Conservation (phyloP, 2,329 filamentous ascomycete species). For the Scedosporium aurantiacum region DNA sequence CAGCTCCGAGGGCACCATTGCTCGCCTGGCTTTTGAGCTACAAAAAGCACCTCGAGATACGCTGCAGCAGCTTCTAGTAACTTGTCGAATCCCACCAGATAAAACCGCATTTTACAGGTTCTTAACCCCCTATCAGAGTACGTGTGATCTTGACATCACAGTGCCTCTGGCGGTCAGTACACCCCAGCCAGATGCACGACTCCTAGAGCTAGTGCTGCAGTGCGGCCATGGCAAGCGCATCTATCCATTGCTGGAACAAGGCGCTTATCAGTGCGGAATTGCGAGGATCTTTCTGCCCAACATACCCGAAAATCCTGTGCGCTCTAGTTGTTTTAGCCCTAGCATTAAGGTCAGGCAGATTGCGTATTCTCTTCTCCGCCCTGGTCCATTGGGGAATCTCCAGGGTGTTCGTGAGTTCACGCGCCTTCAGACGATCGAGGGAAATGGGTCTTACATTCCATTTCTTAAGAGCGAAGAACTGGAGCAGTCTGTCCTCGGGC, state of each 20-base stretch:
- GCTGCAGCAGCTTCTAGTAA: conserved; percentile 1
- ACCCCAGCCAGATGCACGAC: conserved; percentile 14
- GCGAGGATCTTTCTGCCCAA: conserved; percentile 52
- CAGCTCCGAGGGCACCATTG: conserved; percentile 8
- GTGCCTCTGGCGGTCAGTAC: not conserved
- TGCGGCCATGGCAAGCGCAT: conserved; percentile 11
- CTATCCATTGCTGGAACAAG: not conserved
- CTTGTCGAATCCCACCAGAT: not conserved
- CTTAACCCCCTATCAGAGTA: not conserved
- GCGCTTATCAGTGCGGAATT: not conserved
- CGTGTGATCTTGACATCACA: not conserved
- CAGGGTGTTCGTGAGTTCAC: conserved; percentile 24
- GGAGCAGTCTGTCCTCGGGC: conserved; percentile 8
- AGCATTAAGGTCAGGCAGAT: conserved; percentile 38
- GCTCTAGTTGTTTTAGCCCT: conserved; percentile 45
- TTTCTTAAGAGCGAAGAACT: conserved; percentile 1
- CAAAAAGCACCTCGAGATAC: conserved; percentile 9
- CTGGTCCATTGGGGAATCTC: conserved; percentile 9
- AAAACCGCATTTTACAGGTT: not conserved
- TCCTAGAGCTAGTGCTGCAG: conserved; percentile 19
- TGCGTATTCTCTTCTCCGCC: conserved; percentile 39
- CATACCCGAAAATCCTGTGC: conserved; percentile 44
- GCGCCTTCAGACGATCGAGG: conserved; percentile 14
- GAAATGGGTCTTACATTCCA: not conserved
- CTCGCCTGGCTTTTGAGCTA: conserved; percentile 25